These are phyloP conservation scores for Chenopodium formosanum DNA, from an alignment of 148 eudicot genomes.

Conservation along the genomic window DNA sequence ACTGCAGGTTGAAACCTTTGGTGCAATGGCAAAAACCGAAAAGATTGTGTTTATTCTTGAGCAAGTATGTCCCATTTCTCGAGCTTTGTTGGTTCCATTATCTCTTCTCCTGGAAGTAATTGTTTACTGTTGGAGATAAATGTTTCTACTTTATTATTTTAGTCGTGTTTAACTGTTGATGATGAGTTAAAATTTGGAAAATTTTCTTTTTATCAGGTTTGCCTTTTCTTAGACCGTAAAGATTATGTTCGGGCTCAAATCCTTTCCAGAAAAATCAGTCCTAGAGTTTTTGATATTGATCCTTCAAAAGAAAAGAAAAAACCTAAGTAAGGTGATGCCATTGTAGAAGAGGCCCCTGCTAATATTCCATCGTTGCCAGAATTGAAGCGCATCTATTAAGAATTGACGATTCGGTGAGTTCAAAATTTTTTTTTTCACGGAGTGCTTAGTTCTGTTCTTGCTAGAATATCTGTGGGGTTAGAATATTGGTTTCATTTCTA, in stretches of 20 bases:
- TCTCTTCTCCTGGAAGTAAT: neutral
- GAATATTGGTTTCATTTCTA: neutral
- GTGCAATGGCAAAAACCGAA: slow-evolving; percentile 98
- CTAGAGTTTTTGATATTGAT: slow-evolving; percentile 84
- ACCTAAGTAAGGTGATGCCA: slow-evolving; percentile 73
- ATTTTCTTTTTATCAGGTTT: slow-evolving; percentile 46
- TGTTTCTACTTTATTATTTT: too few species aligned
- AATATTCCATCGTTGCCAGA: slow-evolving; percentile 71
- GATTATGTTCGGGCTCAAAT: slow-evolving; percentile 93
- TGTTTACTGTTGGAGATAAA: too few species aligned
- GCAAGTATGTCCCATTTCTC: slow-evolving; percentile 53
- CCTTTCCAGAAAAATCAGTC: slow-evolving; percentile 85
- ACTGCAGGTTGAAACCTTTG: slow-evolving; percentile 88
- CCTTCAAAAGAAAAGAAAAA: slow-evolving; percentile 82
- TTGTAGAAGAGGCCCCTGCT: slow-evolving; percentile 81
- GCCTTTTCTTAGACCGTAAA: slow-evolving; percentile 80
- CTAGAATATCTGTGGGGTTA: neutral
- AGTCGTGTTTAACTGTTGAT: too few species aligned
- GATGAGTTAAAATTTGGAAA: slow-evolving; percentile 8
- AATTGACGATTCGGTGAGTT: slow-evolving; percentile 70
- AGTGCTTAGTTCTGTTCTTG: neutral
- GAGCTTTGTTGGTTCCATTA: neutral
- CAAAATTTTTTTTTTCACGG: too few species aligned
- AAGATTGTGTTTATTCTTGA: slow-evolving; percentile 93
- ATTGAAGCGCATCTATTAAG: slow-evolving; percentile 72